phyloP scores from a whole-genome alignment of 352 stramenopile genomes.

The Labyrinthula sp. region DNA sequence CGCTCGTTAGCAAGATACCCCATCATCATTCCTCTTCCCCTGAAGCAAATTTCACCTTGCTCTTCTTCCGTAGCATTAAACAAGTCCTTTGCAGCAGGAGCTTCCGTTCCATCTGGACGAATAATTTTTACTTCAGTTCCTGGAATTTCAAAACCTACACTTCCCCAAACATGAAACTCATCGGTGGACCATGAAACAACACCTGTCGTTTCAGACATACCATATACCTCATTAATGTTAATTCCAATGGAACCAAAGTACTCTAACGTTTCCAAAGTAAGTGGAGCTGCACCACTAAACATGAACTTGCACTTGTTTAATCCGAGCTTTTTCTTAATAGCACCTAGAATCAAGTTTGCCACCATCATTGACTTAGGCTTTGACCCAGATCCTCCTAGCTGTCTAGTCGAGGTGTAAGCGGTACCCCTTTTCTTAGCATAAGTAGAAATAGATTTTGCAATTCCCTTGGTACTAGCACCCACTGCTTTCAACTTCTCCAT shows the following conservation, averaged over 20 bases:
- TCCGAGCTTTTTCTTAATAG: constrained; percentile 32
- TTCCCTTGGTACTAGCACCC: constrained; percentile 31
- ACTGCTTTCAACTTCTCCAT: constrained; percentile 50
- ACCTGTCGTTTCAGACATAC: constrained; percentile 33
- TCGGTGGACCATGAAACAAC: constrained; percentile 30
- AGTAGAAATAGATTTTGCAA: constrained; percentile 37
- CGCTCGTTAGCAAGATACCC: constrained; percentile 46
- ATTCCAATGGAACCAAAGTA: constrained; percentile 41
- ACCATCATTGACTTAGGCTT: neutral
- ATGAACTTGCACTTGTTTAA: constrained; percentile 31
- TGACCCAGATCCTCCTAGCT: constrained; percentile 11
- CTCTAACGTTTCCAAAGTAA: constrained; percentile 37
- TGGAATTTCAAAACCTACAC: constrained; percentile 16
- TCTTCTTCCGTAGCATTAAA: constrained; percentile 8
- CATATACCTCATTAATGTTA: constrained; percentile 39
- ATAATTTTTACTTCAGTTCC: constrained; percentile 19
- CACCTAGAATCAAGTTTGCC: constrained; percentile 6
- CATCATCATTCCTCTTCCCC: constrained; percentile 47
- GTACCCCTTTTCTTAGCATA: constrained; percentile 38
- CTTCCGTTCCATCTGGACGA: constrained; percentile 6
- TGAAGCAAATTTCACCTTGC: constrained; percentile 37
- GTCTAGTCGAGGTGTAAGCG: neutral
- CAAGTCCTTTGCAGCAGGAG: constrained; percentile 25
- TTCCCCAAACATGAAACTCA: constrained; percentile 26
- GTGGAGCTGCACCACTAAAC: constrained; percentile 36